Evolutionary conservation across 2,329 filamentous ascomycete genomes (phyloP), one percentile per base, ranked within the genome.

Genomic region (Botrytis cinerea): DNA sequence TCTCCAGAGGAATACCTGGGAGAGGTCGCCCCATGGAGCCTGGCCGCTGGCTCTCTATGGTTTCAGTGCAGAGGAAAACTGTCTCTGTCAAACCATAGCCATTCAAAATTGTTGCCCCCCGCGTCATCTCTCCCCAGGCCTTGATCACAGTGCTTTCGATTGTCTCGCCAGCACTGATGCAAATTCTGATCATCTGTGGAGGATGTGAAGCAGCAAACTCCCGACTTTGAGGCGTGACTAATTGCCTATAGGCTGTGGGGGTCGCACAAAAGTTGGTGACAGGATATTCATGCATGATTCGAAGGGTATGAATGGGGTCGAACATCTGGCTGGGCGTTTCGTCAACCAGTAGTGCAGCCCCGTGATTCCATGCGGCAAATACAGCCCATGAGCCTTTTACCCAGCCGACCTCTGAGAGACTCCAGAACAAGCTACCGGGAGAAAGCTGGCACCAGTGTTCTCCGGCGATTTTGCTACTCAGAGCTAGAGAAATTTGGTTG

Each of bases 131-230:
- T 12, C 7, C n/a, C 51, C 51, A 57, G n/a, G 51, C 51, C n/a
- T 57, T 18, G n/a, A 57, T 57, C n/a, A 57, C 51, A 28, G 51
- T 57, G n/a, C 51, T 57, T 57, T 57, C 51, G n/a, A 57, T 57
- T 57, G 51, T 32, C 7, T 57, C 51, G 51, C 51, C 51, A 57
- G 51, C 51, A 57, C 51, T 57, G n/a, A 57, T 57, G 7, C 51
- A 57, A 2, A 57, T 57, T 32, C 8, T 57, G 51, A 57, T 57
- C 51, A 28, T 28, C n/a, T 57, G n/a, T 28, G 51, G 51, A 18
- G 51, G 51, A 57, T 57, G 51, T 14, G n/a, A 28, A 28, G 51
- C 14, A 14, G 51, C n/a, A 57, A 57, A 57, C 16, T 57, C 51
- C n/a, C 3, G n/a, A 57, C 51, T 57, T 8, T 57, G 51, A 3